Percentiles rank a stretch among this genome's conserved stretches.
Evolutionary conservation across 441 rosid species (phyloP).

Genomic region (Populus hybrid): DNA sequence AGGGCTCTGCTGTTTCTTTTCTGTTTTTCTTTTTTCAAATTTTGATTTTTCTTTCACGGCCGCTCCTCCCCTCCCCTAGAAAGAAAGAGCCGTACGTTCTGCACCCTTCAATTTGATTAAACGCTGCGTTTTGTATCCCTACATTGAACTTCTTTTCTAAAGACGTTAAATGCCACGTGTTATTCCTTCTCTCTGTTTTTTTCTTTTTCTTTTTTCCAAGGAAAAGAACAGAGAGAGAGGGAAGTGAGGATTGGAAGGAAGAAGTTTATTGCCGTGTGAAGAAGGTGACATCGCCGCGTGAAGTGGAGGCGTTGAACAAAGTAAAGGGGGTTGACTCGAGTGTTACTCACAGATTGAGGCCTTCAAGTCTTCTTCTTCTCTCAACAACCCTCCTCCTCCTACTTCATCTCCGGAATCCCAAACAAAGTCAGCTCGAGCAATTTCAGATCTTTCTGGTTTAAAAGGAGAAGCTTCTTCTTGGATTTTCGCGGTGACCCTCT

Average conservation of each 20-base stretch:
- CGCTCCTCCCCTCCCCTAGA: no score
- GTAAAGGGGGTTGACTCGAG: conserved; percentile 61
- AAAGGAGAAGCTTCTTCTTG: neutral
- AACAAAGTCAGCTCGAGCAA: neutral
- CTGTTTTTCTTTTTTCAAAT: no score
- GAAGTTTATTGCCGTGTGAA: conserved; percentile 26
- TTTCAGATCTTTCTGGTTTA: neutral
- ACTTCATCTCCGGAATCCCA: conserved; percentile 10
- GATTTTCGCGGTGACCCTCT: neutral
- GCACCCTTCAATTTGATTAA: no score
- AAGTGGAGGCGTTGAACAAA: conserved; percentile 82
- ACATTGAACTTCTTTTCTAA: no score
- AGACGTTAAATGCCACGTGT: no score
- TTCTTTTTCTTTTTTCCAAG: neutral
- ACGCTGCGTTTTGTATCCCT: neutral
- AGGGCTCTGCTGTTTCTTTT: no score
- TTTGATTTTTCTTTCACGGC: no score
- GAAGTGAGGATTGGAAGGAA: neutral
- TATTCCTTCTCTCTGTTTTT: no score
- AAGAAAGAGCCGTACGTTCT: no score
- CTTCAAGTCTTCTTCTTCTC: conserved; percentile 72
- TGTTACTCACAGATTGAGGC: conserved; percentile 78
- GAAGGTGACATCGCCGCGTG: conserved; percentile 66
- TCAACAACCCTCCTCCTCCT: conserved; percentile 45
- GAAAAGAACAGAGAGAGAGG: no score